Evolutionary conservation across 2,329 filamentous ascomycete species (phyloP).

Genomic region (Trichoderma cornu-damae): DNA sequence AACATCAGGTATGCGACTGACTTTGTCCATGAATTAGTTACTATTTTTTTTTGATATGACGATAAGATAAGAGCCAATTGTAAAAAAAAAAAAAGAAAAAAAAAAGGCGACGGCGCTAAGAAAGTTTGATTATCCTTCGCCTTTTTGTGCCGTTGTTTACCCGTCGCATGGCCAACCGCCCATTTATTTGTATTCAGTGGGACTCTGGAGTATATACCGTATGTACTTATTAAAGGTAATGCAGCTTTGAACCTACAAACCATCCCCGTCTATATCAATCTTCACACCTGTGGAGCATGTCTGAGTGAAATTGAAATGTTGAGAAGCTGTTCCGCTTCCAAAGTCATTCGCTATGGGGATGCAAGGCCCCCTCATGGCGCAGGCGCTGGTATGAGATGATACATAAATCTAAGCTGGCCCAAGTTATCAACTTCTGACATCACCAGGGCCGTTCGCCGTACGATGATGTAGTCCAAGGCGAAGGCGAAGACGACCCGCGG

Average conservation of each 20-base stretch:
- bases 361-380: conserved; percentile 52
- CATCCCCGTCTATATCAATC: neutral
- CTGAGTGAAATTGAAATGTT: conserved; percentile 6
- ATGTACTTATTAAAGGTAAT: neutral
- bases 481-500: conserved; percentile 39
- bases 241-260: neutral
- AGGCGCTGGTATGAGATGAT: conserved; percentile 45
- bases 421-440: neutral
- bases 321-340: neutral
- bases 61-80: conserved; percentile 2
- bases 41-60: conserved; percentile 17
- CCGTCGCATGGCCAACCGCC: neutral
- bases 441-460: conserved; percentile 55
- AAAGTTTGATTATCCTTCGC: neutral
- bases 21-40: conserved; percentile 18
- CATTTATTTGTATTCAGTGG: neutral
- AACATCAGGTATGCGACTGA: no score
- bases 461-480: conserved; percentile 50
- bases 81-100: no score
- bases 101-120: neutral
- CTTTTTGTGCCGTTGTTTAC: neutral
- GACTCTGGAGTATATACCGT: neutral
- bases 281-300: conserved; percentile 1
- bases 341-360: conserved; percentile 43
- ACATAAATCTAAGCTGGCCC: neutral